A percentile compares a stretch with the other conserved stretches of the same genome.
These are phyloP conservation scores for Crithidia sp. DNA, from an alignment of 208 protist genomes.

Conservation along the genomic window DNA sequence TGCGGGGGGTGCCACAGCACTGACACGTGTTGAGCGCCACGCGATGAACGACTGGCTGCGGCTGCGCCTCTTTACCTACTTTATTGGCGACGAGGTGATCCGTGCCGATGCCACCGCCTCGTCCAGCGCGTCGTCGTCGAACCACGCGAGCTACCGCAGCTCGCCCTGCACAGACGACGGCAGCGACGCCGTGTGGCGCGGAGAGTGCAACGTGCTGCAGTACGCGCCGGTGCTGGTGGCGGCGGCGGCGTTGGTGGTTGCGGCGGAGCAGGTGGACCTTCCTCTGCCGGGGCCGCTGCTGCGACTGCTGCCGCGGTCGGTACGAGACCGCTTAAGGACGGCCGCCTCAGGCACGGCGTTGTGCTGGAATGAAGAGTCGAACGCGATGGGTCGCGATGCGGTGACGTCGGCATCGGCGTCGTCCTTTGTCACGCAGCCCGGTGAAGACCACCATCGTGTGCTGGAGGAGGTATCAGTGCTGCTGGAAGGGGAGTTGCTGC, in stretches of 20 bases:
- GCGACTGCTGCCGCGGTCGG: conserved; percentile 33
- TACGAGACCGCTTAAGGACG: conserved; percentile 29
- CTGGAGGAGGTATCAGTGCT: conserved; percentile 28
- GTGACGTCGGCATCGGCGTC: background rate
- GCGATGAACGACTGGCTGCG: conserved; percentile 37
- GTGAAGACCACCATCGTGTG: conserved; percentile 29
- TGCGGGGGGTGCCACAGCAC: background rate
- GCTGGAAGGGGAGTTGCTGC: conserved; percentile 30
- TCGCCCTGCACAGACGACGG: conserved; percentile 2
- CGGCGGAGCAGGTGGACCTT: conserved; percentile 46
- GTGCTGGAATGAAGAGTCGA: conserved; percentile 4
- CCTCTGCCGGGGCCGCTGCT: conserved; percentile 47
- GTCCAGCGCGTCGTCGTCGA: conserved; percentile 3
- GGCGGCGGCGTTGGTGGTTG: conserved; percentile 46
- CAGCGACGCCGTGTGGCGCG: conserved; percentile 6
- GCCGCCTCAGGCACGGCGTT: background rate
- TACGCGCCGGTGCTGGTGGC: conserved; percentile 40
- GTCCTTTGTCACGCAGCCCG: conserved; percentile 9
- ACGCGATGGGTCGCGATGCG: background rate
- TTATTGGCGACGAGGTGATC: conserved; percentile 51
- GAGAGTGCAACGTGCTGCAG: conserved; percentile 23
- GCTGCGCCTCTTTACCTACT: conserved; percentile 38
- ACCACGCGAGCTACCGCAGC: background rate
- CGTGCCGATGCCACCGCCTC: conserved; percentile 25
- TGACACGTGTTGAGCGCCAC: conserved; percentile 5